phyloP scores from a whole-genome alignment of 2,329 filamentous ascomycete genomes.

The Cryoendolithus antarcticus region DNA sequence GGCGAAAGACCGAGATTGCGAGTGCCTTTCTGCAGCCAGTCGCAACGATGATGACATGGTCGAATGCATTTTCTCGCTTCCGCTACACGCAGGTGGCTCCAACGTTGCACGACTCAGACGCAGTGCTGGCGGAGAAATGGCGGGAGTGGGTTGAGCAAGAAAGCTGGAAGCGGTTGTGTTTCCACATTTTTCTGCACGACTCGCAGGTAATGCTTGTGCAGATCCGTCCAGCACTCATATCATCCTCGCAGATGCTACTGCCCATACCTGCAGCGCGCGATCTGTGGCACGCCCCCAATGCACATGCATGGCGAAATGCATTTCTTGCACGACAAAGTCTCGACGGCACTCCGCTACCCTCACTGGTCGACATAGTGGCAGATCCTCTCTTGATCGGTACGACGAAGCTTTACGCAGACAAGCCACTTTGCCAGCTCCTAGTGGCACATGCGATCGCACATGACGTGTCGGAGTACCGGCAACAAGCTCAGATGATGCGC shows the following conservation, averaged over 20 bases:
- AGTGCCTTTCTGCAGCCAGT: constrained; percentile 42
- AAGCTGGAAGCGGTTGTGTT: constrained; percentile 54
- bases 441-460: constrained; percentile 45
- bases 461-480: constrained; percentile 48
- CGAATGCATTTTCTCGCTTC: constrained; percentile 12
- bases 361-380: constrained; percentile 33
- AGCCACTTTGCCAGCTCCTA: constrained; percentile 44
- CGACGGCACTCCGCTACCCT: constrained; percentile 29
- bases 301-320: constrained; percentile 49
- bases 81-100: constrained; percentile 30
- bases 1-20: constrained; percentile 44
- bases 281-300: constrained; percentile 52
- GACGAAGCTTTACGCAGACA: constrained; percentile 39
- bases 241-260: constrained; percentile 53
- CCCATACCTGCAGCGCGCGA: constrained; percentile 49
- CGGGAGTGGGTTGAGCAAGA: constrained; percentile 49
- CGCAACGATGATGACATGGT: constrained; percentile 34
- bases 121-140: constrained; percentile 51
- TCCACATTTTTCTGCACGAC: constrained; percentile 52
- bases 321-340: constrained; percentile 32
- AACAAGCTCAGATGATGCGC: constrained; percentile 24
- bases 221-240: constrained; percentile 49
- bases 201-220: constrained; percentile 54
- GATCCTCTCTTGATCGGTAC: constrained; percentile 7
- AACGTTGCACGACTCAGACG: constrained; percentile 39